These are phyloP conservation scores for Camelina sativa DNA, from an alignment of 345 rosid species.

Conservation along the genomic window DNA sequence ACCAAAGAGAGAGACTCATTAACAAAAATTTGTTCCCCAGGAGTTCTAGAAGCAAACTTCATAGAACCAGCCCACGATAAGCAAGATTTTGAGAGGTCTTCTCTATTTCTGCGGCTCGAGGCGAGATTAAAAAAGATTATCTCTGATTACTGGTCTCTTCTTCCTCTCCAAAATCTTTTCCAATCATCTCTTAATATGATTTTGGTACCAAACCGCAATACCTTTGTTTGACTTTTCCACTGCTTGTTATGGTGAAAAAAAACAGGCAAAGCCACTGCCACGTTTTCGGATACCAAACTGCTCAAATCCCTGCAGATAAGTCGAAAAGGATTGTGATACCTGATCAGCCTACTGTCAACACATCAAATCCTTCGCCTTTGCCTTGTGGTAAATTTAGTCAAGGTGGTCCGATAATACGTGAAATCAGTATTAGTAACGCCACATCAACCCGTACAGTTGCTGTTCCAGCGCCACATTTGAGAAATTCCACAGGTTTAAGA, in stretches of 20 bases:
- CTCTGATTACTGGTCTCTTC: constrained; percentile 74
- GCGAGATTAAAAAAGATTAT: constrained; percentile 67
- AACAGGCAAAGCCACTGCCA: constrained; percentile 68
- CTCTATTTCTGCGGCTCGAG: constrained; percentile 73
- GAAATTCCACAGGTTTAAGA: constrained; percentile 25
- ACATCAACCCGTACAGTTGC: constrained; percentile 34
- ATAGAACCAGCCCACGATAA: constrained; percentile 97
- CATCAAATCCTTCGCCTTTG: constrained; percentile 9
- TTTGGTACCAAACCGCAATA: background rate
- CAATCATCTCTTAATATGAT: background rate
- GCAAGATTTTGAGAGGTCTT: constrained; percentile 95
- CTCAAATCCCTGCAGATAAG: constrained; percentile 29
- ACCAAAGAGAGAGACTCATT: constrained; percentile 27
- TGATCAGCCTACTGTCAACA: constrained; percentile 36
- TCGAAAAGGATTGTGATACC: constrained; percentile 34
- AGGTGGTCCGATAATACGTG: constrained; percentile 39
- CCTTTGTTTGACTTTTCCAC: constrained; percentile 9
- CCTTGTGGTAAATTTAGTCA: background rate
- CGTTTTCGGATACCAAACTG: constrained; percentile 54
- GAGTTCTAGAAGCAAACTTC: constrained; percentile 96
- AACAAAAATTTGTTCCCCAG: constrained; percentile 48
- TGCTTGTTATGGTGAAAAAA: constrained; percentile 35
- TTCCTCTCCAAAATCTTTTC: constrained; percentile 11
- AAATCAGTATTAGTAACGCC: constrained; percentile 27
- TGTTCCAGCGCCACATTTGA: constrained; percentile 40